Evolutionary conservation across 495 filamentous ascomycete species (phyloP).

Genomic region (Pyrenopolyporus hunteri): DNA sequence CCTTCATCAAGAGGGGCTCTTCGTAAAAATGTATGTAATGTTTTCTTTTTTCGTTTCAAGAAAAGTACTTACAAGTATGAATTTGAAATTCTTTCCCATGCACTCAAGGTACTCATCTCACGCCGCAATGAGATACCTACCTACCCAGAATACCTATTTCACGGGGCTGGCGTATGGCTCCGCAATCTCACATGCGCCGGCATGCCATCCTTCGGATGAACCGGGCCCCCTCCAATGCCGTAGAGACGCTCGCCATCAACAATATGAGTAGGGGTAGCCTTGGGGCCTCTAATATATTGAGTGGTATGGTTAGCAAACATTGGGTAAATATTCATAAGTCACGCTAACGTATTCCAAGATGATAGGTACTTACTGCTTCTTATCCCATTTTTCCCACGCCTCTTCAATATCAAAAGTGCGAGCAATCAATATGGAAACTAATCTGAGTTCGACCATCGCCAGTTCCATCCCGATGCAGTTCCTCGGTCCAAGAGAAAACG

Average conservation of each 20-base stretch:
- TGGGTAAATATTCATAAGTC: constrained; percentile 2
- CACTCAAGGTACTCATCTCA: too few species aligned
- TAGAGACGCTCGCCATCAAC: constrained; percentile 44
- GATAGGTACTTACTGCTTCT: constrained; percentile 27
- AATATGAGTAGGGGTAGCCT: constrained; percentile 30
- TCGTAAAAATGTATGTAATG: too few species aligned
- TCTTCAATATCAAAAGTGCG: constrained; percentile 55
- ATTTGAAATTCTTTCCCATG: too few species aligned
- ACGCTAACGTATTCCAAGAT: not conserved
- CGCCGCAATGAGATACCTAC: not conserved
- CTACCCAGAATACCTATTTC: not conserved
- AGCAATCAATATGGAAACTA: constrained; percentile 53
- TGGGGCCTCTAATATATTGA: constrained; percentile 35
- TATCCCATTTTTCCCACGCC: constrained; percentile 54
- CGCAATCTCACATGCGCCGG: constrained; percentile 36
- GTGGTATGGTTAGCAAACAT: not conserved
- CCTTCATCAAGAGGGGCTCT: too few species aligned
- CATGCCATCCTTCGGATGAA: constrained; percentile 45
- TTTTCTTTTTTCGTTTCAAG: too few species aligned
- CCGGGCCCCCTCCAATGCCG: constrained; percentile 33
- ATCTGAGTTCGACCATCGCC: constrained; percentile 54
- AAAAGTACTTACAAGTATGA: too few species aligned
- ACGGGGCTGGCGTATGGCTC: constrained; percentile 12
- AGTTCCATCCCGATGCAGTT: constrained; percentile 62
- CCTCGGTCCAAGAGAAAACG: constrained; percentile 59